Evolutionary conservation across 495 filamentous ascomycete species (phyloP), one percentile per base, ranked within the genome.

Genomic region (Podospora sp.): DNA sequence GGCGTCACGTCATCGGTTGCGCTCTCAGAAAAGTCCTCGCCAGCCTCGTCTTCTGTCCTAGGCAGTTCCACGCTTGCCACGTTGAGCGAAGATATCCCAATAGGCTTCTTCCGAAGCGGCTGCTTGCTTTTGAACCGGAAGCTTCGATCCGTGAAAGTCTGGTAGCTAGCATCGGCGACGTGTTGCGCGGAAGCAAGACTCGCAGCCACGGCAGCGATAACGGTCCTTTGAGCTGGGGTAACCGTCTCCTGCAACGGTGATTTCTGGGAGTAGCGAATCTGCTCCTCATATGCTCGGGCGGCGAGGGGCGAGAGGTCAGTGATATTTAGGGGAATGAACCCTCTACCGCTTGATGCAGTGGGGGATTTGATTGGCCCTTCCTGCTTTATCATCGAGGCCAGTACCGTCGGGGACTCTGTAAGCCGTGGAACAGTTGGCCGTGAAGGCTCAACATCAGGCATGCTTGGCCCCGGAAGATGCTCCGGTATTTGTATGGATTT

Each of bases 81-180:
- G 21, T 20, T 35, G 26, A 20, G n/a, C 4, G n/a, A 2, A 3
- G 20, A 1, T 52, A 6, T 27, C 6, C 36, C 21, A 4, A 20
- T 50, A 14, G 35, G 12, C 21, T 62, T 69, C 22, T n/a, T 35
- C 49, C 56, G 65, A 50, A 26, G n/a, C n/a, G 22, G 56, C 16
- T 22, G 7, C 36, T 63, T 65, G 51, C 65, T 62, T 40, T 62
- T 65, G 69, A 71, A 76, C 20, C 69, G 71, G 60, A 76, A 76
- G 65, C 74, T 76, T 6, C 69, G 69, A 52, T 74, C 74, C 0
- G 58, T 60, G n/a, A 53, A 40, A n/a, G 57, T 75, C 12, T 68
- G 74, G 33, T 75, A 74, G 20, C 40, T 61, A 2, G 52, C 55
- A 35, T 66, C 71, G 9, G 72, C 62, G 53, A 65, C 63, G 6